Base-by-base conservation (phyloP, 495 filamentous ascomycete species). In the Aspergillus asperescens region DNA sequence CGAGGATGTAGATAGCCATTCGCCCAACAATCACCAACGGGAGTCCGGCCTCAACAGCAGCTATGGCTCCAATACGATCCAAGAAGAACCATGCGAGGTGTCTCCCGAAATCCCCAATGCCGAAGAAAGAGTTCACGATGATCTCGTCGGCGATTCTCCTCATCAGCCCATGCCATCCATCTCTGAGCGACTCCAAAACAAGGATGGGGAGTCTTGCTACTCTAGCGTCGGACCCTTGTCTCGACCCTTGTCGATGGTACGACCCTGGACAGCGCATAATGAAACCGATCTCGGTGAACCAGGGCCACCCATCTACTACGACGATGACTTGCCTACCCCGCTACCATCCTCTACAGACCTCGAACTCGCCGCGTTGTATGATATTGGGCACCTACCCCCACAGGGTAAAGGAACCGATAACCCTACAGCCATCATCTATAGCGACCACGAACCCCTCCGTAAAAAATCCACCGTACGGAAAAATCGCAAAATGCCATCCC, bases 1-100 rank as follows among this genome's bases (percentile, higher is more conserved):
- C 20, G 72, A 75, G 44, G 72, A 75, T 40, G 62, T 68, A 15
- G 69, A 73, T 48, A 46, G 22, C 15, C 64, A 61, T 41, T 66
- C 67, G 0, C 22, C 34, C 1, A 61, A 63, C 18, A 56, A 63
- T 15, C 45, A 52, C 13, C 37, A 44, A 19, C 61, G 64, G 12
- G 66, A 68, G 24, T 71, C 67, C 5, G 56, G 48, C 19, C 47
- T 61, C 15, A 25, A 43, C 13, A 28, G 32, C 31, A 34, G 18
- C 42, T 35, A 56, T 6, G 50, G 53, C 9, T 28, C 54, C 20
- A 15, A 50, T 8, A 28, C 53, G 23, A 52, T 32, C 7, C 19
- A 49, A 24, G 12, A 48, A 10, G 12, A 23, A 16, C 5, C 38
- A 45, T 34, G 31, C 16, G 43, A 39, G 10, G n/a, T 31, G 22